Evolutionary conservation across 495 filamentous ascomycete genomes (phyloP).

Genomic region (Astrothelium subdiscretum): DNA sequence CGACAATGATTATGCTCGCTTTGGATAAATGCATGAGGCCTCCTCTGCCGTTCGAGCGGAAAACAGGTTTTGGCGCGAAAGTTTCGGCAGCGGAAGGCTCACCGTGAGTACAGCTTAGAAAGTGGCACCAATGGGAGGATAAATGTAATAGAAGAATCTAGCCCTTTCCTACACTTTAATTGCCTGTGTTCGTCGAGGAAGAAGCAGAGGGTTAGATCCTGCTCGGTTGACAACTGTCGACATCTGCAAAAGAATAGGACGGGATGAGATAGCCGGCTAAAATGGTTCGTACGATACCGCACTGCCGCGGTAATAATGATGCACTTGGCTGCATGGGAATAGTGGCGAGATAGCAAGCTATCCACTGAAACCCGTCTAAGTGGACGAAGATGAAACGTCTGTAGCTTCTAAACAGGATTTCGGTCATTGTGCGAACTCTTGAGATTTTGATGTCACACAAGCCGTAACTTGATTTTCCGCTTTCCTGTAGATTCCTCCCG

Average conservation of each 20-base stretch:
- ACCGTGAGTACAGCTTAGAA: neutral
- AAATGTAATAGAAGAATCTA: neutral
- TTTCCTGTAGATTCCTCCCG: constrained; percentile 92
- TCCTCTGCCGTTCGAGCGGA: neutral
- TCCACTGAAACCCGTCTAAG: neutral
- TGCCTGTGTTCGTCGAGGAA: neutral
- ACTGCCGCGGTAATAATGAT: neutral
- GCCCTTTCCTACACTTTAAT: too few species aligned
- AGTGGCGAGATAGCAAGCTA: neutral
- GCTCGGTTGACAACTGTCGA: neutral
- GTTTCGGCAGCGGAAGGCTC: neutral
- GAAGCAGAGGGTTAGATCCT: neutral
- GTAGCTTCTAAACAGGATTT: neutral
- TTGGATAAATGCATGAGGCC: neutral
- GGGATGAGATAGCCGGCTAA: neutral
- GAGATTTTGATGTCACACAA: constrained; percentile 32
- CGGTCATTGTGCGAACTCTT: neutral
- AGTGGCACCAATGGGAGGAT: neutral
- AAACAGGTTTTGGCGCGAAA: neutral
- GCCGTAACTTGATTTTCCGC: constrained; percentile 65
- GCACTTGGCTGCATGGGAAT: neutral
- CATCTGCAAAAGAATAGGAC: neutral
- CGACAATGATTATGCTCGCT: neutral
- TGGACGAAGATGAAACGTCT: neutral
- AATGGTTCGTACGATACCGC: neutral